Base-by-base conservation (phyloP, 345 rosid genomes). In the Cochlearia excelsa region DNA sequence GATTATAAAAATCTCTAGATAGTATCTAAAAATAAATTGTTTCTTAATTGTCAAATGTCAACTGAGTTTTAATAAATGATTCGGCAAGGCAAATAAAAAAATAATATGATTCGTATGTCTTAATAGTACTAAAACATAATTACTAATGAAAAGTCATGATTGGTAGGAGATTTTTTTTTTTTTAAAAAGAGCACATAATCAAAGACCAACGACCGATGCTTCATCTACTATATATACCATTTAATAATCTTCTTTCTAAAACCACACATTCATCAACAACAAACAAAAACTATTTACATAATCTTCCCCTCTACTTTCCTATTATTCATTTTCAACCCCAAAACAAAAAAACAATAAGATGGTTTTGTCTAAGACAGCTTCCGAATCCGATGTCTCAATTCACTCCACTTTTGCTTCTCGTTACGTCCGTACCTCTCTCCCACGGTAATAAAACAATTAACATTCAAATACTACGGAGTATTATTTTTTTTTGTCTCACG, bases 331-430 rank as follows among this genome's bases (percentile, higher is more conserved):
- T 38, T 8, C 51, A 46, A 46, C 37, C 9, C 55, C 35, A 35
- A 39, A 7, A 23, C 11, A 1, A 23, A 57, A 57, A 2, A 56
- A 2, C 40, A 3, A 38, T 47, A 46, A 54, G 38, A 88, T 88
- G 96, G 93, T 80, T 73, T 80, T 88, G 26, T 80, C 94, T 0
- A 82, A 77, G 61, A 82, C 79, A 0, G 78, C 77, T 56, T 84
- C 89, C 0, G 73, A 85, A 26, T 79, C 93, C 1, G 90, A 88
- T 47, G 81, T 72, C 11, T 85, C 96, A n/a, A 51, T 88, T 53
- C 94, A 88, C 68, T 85, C 93, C 56, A 88, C 96, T 5, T 88
- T 88, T 51, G 86, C 96, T 47, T 88, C 96, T 55, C 96, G 90
- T 46, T 88, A 88, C 46, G 96, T 88, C 53, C 86, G 93, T 10